Evolutionary conservation across 805 yeast genomes (phyloP), one percentile per base, ranked within the genome.

Genomic region (Helenozyma rhizophorensis): DNA sequence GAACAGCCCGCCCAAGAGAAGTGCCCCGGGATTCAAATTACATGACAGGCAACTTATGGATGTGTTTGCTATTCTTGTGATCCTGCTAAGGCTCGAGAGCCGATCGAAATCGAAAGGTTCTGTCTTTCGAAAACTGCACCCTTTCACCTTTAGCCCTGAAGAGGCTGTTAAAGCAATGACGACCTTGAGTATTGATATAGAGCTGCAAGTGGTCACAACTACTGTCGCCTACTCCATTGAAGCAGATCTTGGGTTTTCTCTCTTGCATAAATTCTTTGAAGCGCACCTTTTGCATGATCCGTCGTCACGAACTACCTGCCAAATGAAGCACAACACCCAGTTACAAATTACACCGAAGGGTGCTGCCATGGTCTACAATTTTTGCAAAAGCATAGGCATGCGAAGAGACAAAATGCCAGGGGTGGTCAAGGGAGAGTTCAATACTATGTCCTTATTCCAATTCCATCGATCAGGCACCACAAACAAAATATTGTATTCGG

Each of bases 261-360:
- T 82, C 10, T 34, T 83, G 4, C 58, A 58, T 21, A 54, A 62
- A 16, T 83, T 80, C 48, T 77, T 74, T 66, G 61, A 62, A 2
- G 81, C 85, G 0, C 78, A 76, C 41, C 56, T 86, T 2, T 44
- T 87, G 8, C 95, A 87, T 51, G 73, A 76, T 10, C 95, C 95
- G 0, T 73, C 75, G 3, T 88, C 83, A 41, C 62, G 90, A 47
- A 86, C 95, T 0, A 53, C 83, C 26, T 42, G 52, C 10, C 59
- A 53, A 25, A 68, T 79, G 5, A 21, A 36, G 31, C 58, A 49
- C 0, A 62, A 58, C 4, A 60, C 66, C 0, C 39, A 64, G 2
- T 51, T 86, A 18, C 97, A 90, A 51, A 95, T 96, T 4, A 86
- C 96, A 0, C 88, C 97, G 0, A 90, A 90, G 50, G 97, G 97